Evolutionary conservation across 2,329 filamentous ascomycete species (phyloP).

Genomic region (Aureobasidium sp.): DNA sequence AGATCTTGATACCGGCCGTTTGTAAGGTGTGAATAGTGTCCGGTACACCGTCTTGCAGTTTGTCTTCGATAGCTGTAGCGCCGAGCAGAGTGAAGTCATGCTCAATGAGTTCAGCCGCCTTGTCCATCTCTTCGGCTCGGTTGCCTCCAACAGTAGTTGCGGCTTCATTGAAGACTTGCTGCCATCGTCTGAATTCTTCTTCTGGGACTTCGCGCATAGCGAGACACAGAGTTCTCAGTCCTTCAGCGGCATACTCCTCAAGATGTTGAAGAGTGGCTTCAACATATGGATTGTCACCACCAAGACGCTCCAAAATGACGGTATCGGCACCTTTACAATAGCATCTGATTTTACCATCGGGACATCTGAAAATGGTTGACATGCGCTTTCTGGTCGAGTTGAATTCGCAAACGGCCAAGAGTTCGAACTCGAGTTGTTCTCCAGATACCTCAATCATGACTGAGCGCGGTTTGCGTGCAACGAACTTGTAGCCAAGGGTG

Average conservation of each 20-base stretch:
- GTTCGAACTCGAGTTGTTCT: conserved; percentile 71
- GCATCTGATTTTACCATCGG: conserved; percentile 86
- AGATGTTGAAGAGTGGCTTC: conserved; percentile 88
- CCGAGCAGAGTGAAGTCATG: conserved; percentile 85
- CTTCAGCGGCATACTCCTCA: conserved; percentile 98
- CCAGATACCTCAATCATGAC: conserved; percentile 77
- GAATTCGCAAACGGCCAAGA: conserved; percentile 97
- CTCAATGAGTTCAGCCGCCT: conserved; percentile 92
- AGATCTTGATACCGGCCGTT: conserved; percentile 95
- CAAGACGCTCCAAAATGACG: conserved; percentile 87
- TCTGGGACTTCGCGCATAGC: conserved; percentile 91
- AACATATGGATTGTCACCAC: conserved; percentile 69
- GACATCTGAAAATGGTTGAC: conserved; percentile 95
- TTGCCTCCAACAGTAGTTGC: conserved; percentile 86
- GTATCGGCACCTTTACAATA: conserved; percentile 98
- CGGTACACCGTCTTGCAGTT: conserved; percentile 91
- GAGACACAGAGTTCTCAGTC: conserved; percentile 86
- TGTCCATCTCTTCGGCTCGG: conserved; percentile 90
- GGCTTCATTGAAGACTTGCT: conserved; percentile 76
- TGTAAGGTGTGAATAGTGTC: conserved; percentile 97
- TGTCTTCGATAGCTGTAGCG: conserved; percentile 95
- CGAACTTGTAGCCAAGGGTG: conserved; percentile 78
- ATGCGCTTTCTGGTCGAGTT: conserved; percentile 96
- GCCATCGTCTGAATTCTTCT: conserved; percentile 82
- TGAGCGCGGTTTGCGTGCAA: conserved; percentile 78